phyloP scores from a whole-genome alignment of 768 basidiomycete genomes.

The Panellus pusillus region DNA sequence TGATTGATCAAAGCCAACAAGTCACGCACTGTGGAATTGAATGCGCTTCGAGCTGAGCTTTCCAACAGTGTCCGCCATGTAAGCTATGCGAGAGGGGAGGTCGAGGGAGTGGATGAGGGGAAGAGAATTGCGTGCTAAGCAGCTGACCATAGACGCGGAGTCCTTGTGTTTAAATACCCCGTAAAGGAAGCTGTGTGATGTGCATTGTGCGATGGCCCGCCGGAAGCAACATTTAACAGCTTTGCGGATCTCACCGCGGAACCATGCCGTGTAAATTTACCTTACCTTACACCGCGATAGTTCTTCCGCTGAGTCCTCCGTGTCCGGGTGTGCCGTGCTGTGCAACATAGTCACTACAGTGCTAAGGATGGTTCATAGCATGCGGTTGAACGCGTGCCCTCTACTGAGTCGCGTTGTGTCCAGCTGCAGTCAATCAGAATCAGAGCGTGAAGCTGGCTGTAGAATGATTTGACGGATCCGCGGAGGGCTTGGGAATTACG shows the following conservation, averaged over 20 bases:
- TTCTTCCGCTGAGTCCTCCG: too few relatives aligned
- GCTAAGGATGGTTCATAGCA: too few relatives aligned
- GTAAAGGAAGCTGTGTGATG: neutral
- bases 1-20: neutral
- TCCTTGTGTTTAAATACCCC: neutral
- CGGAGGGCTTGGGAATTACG: too few relatives aligned
- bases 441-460: too few relatives aligned
- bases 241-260: slow-evolving; percentile 11
- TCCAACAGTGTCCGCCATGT: neutral
- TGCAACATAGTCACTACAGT: too few relatives aligned
- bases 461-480: too few relatives aligned
- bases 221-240: slow-evolving; percentile 1
- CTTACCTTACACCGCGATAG: too few relatives aligned
- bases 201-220: neutral
- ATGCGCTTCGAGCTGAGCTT: slow-evolving; percentile 14
- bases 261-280: too few relatives aligned
- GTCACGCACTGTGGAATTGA: slow-evolving; percentile 17
- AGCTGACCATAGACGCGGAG: neutral
- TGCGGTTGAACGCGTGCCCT: too few relatives aligned
- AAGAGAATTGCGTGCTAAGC: neutral
- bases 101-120: neutral
- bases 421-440: too few relatives aligned
- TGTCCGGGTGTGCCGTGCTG: too few relatives aligned
- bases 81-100: neutral
- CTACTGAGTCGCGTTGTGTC: too few relatives aligned